phyloP scores from a whole-genome alignment of 2,329 filamentous ascomycete species.

The Akanthomyces muscarius region DNA sequence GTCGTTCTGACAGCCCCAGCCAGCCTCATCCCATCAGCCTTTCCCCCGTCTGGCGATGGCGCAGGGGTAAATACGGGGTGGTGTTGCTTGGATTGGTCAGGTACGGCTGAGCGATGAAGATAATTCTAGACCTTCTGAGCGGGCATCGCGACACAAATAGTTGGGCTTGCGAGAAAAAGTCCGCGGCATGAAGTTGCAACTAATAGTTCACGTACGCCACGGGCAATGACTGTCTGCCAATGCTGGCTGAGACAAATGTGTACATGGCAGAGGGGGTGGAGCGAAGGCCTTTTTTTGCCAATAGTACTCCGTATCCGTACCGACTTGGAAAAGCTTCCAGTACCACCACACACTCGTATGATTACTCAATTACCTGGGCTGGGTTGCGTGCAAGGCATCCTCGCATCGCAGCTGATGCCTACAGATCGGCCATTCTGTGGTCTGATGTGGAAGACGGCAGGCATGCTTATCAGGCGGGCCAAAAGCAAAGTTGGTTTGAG shows the following conservation, averaged over 20 bases:
- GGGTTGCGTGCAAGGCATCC: background rate
- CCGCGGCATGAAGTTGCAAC: background rate
- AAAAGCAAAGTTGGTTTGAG: background rate
- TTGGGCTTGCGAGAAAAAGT: background rate
- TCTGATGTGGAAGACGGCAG: background rate
- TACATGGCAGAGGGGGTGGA: background rate
- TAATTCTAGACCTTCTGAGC: background rate
- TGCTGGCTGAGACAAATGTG: background rate
- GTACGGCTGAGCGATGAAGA: background rate
- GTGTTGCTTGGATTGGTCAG: background rate
- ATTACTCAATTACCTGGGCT: background rate
- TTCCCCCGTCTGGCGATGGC: background rate
- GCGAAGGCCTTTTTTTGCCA: background rate
- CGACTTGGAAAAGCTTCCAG: background rate
- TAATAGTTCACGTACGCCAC: background rate
- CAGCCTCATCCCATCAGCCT: background rate
- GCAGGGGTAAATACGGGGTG: constrained; percentile 3
- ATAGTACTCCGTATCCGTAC: background rate
- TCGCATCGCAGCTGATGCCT: constrained; percentile 4
- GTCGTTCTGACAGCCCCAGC: background rate
- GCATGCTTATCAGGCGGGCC: background rate
- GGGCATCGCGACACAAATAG: background rate
- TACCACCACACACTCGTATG: background rate
- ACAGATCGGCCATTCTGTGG: constrained; percentile 4
- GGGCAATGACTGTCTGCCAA: background rate